Conservation (phyloP, 495 filamentous ascomycete species). For the Physcia stellaris region DNA sequence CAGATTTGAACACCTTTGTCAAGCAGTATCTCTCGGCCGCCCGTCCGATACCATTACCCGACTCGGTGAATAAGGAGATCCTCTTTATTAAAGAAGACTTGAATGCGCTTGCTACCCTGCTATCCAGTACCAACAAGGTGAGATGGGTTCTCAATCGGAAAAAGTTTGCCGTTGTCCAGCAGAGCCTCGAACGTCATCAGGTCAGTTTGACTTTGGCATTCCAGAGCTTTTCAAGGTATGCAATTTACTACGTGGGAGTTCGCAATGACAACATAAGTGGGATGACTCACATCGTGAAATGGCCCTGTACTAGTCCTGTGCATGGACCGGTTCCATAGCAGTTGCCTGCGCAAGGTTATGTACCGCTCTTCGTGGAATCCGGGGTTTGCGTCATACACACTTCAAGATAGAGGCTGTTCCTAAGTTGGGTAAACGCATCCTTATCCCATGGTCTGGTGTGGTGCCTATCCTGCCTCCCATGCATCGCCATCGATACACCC, state of each 20-base stretch:
- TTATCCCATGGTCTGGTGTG: too few relatives aligned
- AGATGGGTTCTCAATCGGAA: slow-evolving; percentile 1
- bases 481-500: too few relatives aligned
- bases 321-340: neutral
- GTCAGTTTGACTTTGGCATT: neutral
- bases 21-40: neutral
- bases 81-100: neutral
- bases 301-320: neutral
- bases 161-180: neutral
- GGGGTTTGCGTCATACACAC: neutral
- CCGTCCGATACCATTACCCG: neutral
- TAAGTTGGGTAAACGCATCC: too few relatives aligned
- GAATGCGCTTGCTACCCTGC: neutral
- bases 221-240: slow-evolving; percentile 1
- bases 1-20: neutral
- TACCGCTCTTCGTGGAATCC: neutral
- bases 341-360: neutral
- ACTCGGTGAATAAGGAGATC: neutral
- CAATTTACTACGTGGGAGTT: neutral
- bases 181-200: slow-evolving; percentile 1
- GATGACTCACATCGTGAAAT: neutral
- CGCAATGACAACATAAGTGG: neutral
- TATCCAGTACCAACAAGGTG: neutral
- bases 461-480: too few relatives aligned
- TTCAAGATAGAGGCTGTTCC: too few relatives aligned